Evolutionary conservation across 2,329 filamentous ascomycete species (phyloP).

Genomic region (Aureobasidium zeae): DNA sequence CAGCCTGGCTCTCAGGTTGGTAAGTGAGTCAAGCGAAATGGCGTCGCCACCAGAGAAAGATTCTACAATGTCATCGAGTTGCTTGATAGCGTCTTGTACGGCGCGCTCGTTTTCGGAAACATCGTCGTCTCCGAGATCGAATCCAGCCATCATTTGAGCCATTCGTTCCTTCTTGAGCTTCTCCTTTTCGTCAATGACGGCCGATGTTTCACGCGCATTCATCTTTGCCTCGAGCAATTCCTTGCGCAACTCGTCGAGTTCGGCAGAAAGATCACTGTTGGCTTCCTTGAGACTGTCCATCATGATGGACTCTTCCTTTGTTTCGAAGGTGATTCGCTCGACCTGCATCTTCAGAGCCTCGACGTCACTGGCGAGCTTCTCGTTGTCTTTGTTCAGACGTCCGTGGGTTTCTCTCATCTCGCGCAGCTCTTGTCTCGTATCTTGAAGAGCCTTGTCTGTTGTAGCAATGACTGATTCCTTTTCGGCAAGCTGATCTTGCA

Average conservation of each 20-base stretch:
- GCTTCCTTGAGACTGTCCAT: slow-evolving; percentile 97
- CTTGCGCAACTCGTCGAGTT: slow-evolving; percentile 92
- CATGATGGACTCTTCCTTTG: slow-evolving; percentile 92
- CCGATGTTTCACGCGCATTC: slow-evolving; percentile 86
- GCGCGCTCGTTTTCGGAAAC: slow-evolving; percentile 88
- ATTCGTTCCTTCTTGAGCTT: slow-evolving; percentile 98
- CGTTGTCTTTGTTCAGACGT: slow-evolving; percentile 80
- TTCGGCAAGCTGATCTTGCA: slow-evolving; percentile 93
- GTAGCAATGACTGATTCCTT: slow-evolving; percentile 73
- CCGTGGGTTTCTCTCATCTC: slow-evolving; percentile 79
- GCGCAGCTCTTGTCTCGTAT: slow-evolving; percentile 76
- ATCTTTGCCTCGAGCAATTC: slow-evolving; percentile 93
- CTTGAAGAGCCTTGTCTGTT: slow-evolving; percentile 69
- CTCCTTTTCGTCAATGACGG: slow-evolving; percentile 91
- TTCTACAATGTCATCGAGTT: slow-evolving; percentile 69
- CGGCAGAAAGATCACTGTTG: slow-evolving; percentile 81
- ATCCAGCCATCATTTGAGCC: slow-evolving; percentile 99
- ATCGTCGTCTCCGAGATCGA: slow-evolving; percentile 84
- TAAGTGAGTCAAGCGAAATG: slow-evolving; percentile 72
- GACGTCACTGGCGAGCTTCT: slow-evolving; percentile 71
- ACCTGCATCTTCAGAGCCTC: slow-evolving; percentile 96
- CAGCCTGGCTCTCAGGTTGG: slow-evolving; percentile 66
- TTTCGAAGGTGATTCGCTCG: slow-evolving; percentile 89
- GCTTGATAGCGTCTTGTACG: slow-evolving; percentile 74
- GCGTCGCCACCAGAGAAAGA: slow-evolving; percentile 57